Evolutionary conservation across 2,329 filamentous ascomycete genomes (phyloP).

Genomic region (Cadophora luteo-olivacea): DNA sequence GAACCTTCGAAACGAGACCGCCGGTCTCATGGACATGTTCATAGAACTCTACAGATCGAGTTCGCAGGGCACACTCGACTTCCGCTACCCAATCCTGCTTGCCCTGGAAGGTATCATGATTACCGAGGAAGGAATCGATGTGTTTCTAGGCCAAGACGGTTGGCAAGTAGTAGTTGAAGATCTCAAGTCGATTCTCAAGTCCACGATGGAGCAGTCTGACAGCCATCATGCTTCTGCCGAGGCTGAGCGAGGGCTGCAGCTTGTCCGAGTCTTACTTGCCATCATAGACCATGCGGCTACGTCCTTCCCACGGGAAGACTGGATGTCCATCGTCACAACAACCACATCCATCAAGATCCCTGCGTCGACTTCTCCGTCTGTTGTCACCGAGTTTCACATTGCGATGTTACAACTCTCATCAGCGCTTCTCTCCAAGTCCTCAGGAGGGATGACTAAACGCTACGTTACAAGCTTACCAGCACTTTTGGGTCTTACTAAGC

Average conservation of each 20-base stretch:
- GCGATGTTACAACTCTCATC: conserved; percentile 63
- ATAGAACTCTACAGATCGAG: conserved; percentile 62
- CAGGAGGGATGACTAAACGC: conserved; percentile 53
- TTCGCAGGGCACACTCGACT: conserved; percentile 51
- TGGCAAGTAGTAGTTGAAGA: conserved; percentile 62
- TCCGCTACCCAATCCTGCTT: conserved; percentile 62
- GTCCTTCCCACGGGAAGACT: conserved; percentile 54
- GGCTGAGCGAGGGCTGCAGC: conserved; percentile 58
- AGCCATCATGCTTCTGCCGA: conserved; percentile 37
- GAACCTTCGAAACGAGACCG: conserved; percentile 53
- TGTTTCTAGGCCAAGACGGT: conserved; percentile 57
- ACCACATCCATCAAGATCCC: conserved; percentile 49
- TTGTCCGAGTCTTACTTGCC: conserved; percentile 60
- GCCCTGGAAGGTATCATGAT: conserved; percentile 64
- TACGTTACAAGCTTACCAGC: conserved; percentile 59
- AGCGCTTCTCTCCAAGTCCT: conserved; percentile 56
- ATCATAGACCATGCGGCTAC: conserved; percentile 56
- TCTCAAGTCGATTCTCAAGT: conserved; percentile 52
- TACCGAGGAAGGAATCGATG: conserved; percentile 47
- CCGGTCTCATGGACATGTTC: conserved; percentile 68
- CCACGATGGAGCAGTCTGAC: conserved; percentile 29
- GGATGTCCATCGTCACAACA: conserved; percentile 61
- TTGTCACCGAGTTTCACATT: conserved; percentile 55
- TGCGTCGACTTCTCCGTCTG: conserved; percentile 18
- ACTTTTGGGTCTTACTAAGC: conserved; percentile 55